Evolutionary conservation across 495 filamentous ascomycete genomes (phyloP), one percentile per base, ranked within the genome.

Genomic region (Neurospora sp.): DNA sequence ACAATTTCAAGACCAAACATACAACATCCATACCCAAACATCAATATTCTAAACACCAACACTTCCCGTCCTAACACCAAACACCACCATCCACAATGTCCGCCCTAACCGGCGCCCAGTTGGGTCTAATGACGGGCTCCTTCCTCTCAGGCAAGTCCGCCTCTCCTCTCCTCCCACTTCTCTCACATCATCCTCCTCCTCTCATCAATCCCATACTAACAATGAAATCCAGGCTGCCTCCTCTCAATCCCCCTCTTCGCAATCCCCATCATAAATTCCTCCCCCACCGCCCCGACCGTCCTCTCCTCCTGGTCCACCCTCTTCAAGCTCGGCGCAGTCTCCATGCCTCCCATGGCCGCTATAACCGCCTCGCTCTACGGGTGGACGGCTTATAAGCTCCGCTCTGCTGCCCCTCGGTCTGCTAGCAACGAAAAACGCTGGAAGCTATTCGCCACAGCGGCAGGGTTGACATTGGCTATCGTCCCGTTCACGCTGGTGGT

Each of bases 401-500:
- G 53, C 27, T 35, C 27, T 3, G 0, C 53, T 1, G 1, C 53
- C 10, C 4, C 48, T 31, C 42, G 40, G 14, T 14, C 22, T 2
- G 14, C 12, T 20, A 48, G 53, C 53, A 31, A 35, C 2, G 22
- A 59, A 7, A 59, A 59, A 14, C 48, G 48, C 1, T 65, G 14
- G 27, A 65, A 65, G 0, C 7, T 65, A 8, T 31, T 65, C 53
- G 14, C 27, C 22, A 35, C 14, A 8, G 53, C 53, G 0, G 53
- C 53, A 3, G 12, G 2, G 1, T 14, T 18, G 14, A 81, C 81
- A 5, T 5, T 82, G 1, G 53, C 20, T 35, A 82, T 82, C 22
- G 22, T 79, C 12, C 81, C 81, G 1, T 82, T 82, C 40, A 82
- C 81, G 14, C 78, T 74, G 76, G 35, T 80, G 0, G 72, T 82